A percentile compares a stretch with the other conserved stretches of the same genome.
Evolutionary conservation across 2,329 filamentous ascomycete species (phyloP).

Genomic region (Neospermospora avenae): DNA sequence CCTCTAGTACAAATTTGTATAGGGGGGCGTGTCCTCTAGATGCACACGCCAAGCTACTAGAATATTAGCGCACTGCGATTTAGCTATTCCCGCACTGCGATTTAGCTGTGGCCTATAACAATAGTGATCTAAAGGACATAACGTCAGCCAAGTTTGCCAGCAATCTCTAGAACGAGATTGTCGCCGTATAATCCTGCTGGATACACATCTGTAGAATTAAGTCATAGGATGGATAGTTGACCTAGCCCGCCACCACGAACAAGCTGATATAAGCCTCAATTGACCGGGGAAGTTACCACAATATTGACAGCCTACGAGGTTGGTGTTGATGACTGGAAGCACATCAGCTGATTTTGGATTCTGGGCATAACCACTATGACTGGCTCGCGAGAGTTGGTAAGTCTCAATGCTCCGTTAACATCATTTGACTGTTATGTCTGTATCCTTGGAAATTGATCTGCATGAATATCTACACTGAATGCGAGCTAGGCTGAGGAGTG

Average conservation of each 20-base stretch:
- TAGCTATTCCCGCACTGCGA: too few relatives aligned
- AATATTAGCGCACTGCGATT: too few relatives aligned
- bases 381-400: neutral
- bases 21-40: too few relatives aligned
- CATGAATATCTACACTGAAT: conserved; percentile 48
- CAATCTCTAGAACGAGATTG: neutral
- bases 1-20: too few relatives aligned
- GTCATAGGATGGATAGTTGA: neutral
- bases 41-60: too few relatives aligned
- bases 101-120: too few relatives aligned
- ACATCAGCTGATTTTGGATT: conserved; percentile 21
- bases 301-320: conserved; percentile 40
- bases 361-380: neutral
- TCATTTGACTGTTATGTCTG: conserved; percentile 36
- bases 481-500: conserved; percentile 40
- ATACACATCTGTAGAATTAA: neutral
- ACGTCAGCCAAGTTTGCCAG: conserved; percentile 28
- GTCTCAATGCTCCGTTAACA: conserved; percentile 24
- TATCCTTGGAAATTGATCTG: conserved; percentile 44
- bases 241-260: neutral
- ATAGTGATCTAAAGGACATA: conserved; percentile 49
- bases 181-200: neutral
- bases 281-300: conserved; percentile 43
- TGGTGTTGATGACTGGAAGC: conserved; percentile 39
- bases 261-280: conserved; percentile 40